phyloP scores from a whole-genome alignment of 306 rosid genomes.

The Cucumis melo region DNA sequence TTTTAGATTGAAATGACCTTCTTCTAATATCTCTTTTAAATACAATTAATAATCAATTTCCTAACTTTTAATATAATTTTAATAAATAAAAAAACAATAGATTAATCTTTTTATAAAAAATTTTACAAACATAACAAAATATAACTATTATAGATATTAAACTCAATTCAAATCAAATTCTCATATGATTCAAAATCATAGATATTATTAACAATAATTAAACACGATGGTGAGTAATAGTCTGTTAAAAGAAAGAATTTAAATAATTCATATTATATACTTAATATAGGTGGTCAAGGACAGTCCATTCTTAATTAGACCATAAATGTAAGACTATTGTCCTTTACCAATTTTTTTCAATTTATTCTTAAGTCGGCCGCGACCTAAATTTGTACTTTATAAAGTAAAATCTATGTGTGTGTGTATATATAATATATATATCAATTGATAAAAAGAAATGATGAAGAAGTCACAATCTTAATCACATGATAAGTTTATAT shows the following conservation, averaged over 20 bases:
- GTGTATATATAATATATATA: too few species aligned
- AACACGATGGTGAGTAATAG: background rate
- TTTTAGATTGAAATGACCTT: background rate
- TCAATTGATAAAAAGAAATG: background rate
- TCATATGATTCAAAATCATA: background rate
- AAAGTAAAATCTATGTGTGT: background rate
- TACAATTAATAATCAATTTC: background rate
- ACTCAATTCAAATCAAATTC: background rate
- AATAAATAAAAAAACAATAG: too few species aligned
- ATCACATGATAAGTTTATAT: conserved; percentile 1
- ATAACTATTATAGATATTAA: too few species aligned
- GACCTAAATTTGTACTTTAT: background rate
- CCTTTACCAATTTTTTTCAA: background rate
- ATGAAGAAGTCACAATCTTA: background rate
- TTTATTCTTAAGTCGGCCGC: background rate
- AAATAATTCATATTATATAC: background rate
- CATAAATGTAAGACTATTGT: background rate
- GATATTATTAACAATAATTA: background rate
- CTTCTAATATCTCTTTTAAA: background rate
- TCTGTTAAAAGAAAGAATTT: background rate
- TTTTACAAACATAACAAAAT: too few species aligned
- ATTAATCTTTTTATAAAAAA: too few species aligned
- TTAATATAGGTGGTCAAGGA: background rate
- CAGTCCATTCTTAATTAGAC: background rate
- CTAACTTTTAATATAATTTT: too few species aligned